Conservation (phyloP, 1,284 basidiomycete species). For the Cutaneotrichosporon spelunceum region DNA sequence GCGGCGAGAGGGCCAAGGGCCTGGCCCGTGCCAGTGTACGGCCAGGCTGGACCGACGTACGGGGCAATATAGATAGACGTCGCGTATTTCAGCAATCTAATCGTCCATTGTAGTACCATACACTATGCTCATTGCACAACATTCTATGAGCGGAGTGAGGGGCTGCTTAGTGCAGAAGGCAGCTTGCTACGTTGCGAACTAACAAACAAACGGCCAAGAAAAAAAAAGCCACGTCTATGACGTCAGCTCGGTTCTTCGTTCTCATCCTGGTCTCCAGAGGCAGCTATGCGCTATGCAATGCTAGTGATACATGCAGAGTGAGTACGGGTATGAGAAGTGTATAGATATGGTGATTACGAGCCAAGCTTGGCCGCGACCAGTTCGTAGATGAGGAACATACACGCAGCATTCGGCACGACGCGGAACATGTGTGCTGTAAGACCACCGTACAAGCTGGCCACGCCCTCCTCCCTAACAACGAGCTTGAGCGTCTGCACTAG, state of each 20-base stretch:
- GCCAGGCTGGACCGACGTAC: neutral
- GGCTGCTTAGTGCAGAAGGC: neutral
- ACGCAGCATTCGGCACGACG: constrained; percentile 93
- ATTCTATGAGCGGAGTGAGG: neutral
- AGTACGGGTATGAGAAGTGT: constrained; percentile 15
- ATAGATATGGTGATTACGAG: constrained; percentile 11
- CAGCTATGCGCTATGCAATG: neutral
- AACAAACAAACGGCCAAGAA: neutral
- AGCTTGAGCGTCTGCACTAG: constrained; percentile 79
- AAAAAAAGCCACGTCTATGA: neutral
- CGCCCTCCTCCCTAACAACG: constrained; percentile 81
- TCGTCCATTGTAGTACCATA: constrained; percentile 1
- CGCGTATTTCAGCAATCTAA: neutral
- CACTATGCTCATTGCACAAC: neutral
- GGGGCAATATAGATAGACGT: neutral
- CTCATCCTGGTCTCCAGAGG: neutral
- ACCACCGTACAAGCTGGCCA: constrained; percentile 76
- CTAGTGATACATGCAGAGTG: constrained; percentile 19
- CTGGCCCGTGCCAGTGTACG: neutral
- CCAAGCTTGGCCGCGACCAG: constrained; percentile 46
- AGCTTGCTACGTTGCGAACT: neutral
- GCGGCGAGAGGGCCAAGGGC: neutral
- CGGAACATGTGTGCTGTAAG: constrained; percentile 92
- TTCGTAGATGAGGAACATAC: constrained; percentile 69
- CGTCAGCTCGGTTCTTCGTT: neutral